A percentile compares a stretch with the other conserved stretches of the same genome.
These are phyloP conservation scores for Hypomontagnella submonticulosa DNA, from an alignment of 495 filamentous ascomycete genomes.

Conservation along the genomic window DNA sequence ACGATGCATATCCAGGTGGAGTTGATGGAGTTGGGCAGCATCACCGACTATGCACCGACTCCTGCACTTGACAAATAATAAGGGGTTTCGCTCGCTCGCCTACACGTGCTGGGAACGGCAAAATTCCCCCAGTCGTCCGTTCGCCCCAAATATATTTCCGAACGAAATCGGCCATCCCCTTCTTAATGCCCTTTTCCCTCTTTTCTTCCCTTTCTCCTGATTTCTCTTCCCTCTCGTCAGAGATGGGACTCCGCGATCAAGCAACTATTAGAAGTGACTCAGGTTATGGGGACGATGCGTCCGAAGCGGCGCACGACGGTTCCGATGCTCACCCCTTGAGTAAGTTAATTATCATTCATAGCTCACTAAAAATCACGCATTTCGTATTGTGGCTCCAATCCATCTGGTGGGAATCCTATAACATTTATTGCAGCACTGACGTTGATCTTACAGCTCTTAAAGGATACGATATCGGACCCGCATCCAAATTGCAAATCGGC, in stretches of 20 bases:
- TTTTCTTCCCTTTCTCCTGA: conserved; percentile 37
- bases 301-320: conserved; percentile 45
- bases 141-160: conserved; percentile 37
- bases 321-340: conserved; percentile 48
- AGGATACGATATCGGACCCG: conserved; percentile 50
- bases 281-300: conserved; percentile 50
- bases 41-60: conserved; percentile 39
- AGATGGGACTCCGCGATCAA: conserved; percentile 52
- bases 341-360: conserved; percentile 41
- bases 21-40: conserved; percentile 50
- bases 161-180: conserved; percentile 38
- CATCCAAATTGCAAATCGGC: conserved; percentile 49
- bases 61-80: conserved; percentile 36
- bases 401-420: conserved; percentile 6
- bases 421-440: conserved; percentile 21
- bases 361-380: background rate
- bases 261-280: conserved; percentile 52
- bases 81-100: conserved; percentile 32
- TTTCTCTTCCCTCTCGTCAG: conserved; percentile 45
- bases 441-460: conserved; percentile 41
- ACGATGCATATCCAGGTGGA: conserved; percentile 46
- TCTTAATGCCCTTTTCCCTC: conserved; percentile 39
- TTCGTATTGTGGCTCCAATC: background rate
- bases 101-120: conserved; percentile 28
- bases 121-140: conserved; percentile 19